These are phyloP conservation scores for Xanthoceras sorbifolium DNA, from an alignment of 345 rosid genomes.

Conservation along the genomic window DNA sequence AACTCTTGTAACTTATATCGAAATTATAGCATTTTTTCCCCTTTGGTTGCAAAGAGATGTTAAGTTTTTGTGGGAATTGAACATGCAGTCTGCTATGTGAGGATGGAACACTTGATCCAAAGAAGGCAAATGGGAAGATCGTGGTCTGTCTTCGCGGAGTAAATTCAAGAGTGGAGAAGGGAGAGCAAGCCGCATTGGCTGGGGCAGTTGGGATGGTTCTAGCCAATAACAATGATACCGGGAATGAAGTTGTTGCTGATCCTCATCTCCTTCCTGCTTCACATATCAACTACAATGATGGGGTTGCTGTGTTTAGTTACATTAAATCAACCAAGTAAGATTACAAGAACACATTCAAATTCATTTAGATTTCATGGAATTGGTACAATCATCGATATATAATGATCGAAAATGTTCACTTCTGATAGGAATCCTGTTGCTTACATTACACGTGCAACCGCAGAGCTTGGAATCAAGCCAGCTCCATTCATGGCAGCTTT, in stretches of 20 bases:
- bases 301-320: slow-evolving; percentile 48
- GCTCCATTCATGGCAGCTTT: slow-evolving; percentile 78
- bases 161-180: slow-evolving; percentile 57
- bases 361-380: not conserved
- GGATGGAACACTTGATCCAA: slow-evolving; percentile 61
- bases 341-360: not conserved
- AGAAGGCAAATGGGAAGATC: slow-evolving; percentile 67
- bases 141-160: slow-evolving; percentile 69
- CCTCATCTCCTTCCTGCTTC: slow-evolving; percentile 78
- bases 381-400: not conserved
- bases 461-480: slow-evolving; percentile 47
- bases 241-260: slow-evolving; percentile 52
- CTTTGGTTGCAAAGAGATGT: not conserved
- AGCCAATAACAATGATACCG: slow-evolving; percentile 42
- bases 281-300: slow-evolving; percentile 54
- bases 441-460: slow-evolving; percentile 44
- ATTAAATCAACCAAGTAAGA: slow-evolving; percentile 54
- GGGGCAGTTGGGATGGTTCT: slow-evolving; percentile 89
- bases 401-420: not conserved
- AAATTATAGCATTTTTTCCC: not conserved
- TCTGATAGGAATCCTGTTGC: slow-evolving; percentile 55
- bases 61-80: not conserved
- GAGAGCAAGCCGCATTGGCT: slow-evolving; percentile 52
- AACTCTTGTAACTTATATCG: not conserved
- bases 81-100: slow-evolving; percentile 54